Evolutionary conservation across 805 yeast species (phyloP), one percentile per base, ranked within the genome.

Genomic region (Wickerhamiella kurtzmanii): DNA sequence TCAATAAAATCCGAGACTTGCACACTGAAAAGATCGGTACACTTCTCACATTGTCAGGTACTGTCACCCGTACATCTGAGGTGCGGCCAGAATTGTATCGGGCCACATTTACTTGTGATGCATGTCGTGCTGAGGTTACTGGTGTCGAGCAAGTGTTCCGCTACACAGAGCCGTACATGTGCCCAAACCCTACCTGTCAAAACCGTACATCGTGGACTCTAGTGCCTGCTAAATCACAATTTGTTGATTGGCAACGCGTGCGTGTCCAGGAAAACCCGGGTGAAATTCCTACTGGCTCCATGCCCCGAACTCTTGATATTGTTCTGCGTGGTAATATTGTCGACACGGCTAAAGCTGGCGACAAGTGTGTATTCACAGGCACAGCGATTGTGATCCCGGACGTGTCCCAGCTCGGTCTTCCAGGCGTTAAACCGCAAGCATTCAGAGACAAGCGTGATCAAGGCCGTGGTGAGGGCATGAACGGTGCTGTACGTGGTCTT

Each of bases 301-400:
- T 89, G 98, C 98, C 98, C 21, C 77, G 98, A 63, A 89, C 96
- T 1, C 65, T 89, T 58, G 98, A 89, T 62, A 89, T 89, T 20
- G 82, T 89, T 44, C 66, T 89, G 49, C 73, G 98, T 57, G 97
- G 97, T 44, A 96, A 89, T 55, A 73, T 86, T 46, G 97, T 92
- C 6, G 98, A 89, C 61, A 73, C 87, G 54, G 96, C 96, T 2
- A 92, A 89, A 64, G 96, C 98, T 1, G 98, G 98, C 54, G 97
- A 89, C 64, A 82, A 85, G 62, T 84, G 96, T 66, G 77, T 78
- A 54, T 87, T 92, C 63, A 85, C 95, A 0, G 98, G 98, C 41
- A 81, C 95, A 1, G 92, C 87, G 60, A 86, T 92, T 49, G 97
- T 88, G 6, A 77, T 89, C 18, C 98, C 98, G 1, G 97, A 89